Evolutionary conservation across 23 red algal genomes (phyloP).

Genomic region (Cyanidioschyzon merolae): DNA sequence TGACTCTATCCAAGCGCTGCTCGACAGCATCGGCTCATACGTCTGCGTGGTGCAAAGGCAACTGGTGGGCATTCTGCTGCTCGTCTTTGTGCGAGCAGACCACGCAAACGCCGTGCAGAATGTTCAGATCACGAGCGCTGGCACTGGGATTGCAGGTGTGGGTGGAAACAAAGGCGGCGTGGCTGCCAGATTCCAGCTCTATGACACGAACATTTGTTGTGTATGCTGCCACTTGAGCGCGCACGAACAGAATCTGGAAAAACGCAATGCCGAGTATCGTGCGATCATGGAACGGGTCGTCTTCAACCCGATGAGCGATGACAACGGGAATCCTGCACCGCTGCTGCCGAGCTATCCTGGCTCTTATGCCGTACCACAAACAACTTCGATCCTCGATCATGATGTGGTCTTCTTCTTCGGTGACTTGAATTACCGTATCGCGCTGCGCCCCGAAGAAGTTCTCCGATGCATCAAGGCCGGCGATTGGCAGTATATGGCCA

Average conservation of each 20-base stretch:
- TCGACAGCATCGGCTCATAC: conserved; percentile 33
- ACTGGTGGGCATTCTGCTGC: conserved; percentile 83
- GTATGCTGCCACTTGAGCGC: conserved; percentile 84
- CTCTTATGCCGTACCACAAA: background rate
- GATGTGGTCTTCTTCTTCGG: conserved; percentile 88
- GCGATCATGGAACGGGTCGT: conserved; percentile 70
- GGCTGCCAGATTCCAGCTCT: conserved; percentile 64
- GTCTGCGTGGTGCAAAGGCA: conserved; percentile 45
- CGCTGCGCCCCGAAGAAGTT: conserved; percentile 50
- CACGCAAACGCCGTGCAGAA: conserved; percentile 46
- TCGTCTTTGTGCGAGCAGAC: conserved; percentile 71
- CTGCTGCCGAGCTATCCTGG: background rate
- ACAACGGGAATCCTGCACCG: background rate
- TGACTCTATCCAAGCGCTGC: conserved; percentile 30
- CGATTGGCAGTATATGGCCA: conserved; percentile 38
- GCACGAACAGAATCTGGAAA: conserved; percentile 65
- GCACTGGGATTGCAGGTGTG: conserved; percentile 67
- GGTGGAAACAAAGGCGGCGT: conserved; percentile 95
- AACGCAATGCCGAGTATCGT: conserved; percentile 76
- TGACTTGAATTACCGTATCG: conserved; percentile 87
- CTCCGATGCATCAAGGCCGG: conserved; percentile 30
- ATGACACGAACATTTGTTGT: conserved; percentile 58
- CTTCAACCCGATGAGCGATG: conserved; percentile 26
- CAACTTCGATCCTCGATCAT: conserved; percentile 42
- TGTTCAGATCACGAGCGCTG: conserved; percentile 46